Percentiles rank a stretch among this genome's conserved stretches.
Evolutionary conservation across 192 early-diverging fungal genomes (phyloP).

Genomic region (Coemansia sp.): DNA sequence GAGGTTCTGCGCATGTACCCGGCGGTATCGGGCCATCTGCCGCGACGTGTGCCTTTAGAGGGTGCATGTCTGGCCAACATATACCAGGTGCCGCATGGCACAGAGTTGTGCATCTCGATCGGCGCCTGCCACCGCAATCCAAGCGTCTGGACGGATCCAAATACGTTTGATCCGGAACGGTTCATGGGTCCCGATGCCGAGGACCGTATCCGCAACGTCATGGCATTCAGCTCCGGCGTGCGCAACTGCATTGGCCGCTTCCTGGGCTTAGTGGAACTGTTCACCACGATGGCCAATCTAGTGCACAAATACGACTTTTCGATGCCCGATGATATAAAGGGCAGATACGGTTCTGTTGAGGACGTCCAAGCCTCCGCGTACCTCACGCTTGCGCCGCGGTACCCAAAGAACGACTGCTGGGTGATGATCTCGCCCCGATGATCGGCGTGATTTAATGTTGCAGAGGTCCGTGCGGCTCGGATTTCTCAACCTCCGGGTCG

Average conservation of each 20-base stretch:
- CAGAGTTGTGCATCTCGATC: conserved; percentile 21
- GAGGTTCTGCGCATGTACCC: conserved; percentile 47
- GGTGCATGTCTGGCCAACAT: conserved; percentile 13
- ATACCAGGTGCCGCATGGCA: conserved; percentile 20
- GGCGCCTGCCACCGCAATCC: conserved; percentile 33
- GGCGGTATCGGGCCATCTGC: conserved; percentile 18
- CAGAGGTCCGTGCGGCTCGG: no score
- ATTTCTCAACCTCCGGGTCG: no score
- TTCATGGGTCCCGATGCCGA: no score
- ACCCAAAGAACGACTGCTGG: conserved; percentile 26
- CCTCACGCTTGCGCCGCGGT: conserved; percentile 21
- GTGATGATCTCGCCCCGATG: conserved; percentile 19
- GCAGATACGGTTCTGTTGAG: no score
- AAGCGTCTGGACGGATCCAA: conserved; percentile 17
- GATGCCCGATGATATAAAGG: no score
- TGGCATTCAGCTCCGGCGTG: conserved; percentile 38
- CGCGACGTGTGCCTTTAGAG: conserved; percentile 18
- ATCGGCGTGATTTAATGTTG: no score
- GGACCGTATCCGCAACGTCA: conserved; percentile 17
- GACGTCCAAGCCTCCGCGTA: conserved; percentile 18
- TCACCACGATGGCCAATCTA: conserved; percentile 36
- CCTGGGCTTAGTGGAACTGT: conserved; percentile 42
- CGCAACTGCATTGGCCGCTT: conserved; percentile 44
- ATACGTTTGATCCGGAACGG: conserved; percentile 19
- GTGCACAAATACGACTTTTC: no score